Base-by-base conservation (phyloP, 495 filamentous ascomycete species). In the Penicillium roqueforti region DNA sequence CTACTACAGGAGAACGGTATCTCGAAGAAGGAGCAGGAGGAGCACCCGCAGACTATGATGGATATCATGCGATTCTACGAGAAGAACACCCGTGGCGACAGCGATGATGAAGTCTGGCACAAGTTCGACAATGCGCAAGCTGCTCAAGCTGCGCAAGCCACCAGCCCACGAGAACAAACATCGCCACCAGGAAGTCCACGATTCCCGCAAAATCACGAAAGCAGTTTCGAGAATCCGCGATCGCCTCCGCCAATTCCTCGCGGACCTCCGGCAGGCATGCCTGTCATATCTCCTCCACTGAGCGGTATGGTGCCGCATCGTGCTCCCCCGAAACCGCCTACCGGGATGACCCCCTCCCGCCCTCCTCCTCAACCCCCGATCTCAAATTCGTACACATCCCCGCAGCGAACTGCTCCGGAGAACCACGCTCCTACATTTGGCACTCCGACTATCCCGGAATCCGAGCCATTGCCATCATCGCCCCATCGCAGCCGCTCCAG, bases 11-110 rank as follows among this genome's bases (percentile, higher is more conserved):
- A 96, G 68, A 96, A 87, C 71, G 93, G 93, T 51, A 97, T 98
- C 61, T 88, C 92, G 4, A 89, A 96, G 74, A 91, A 90, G 71
- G 93, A 97, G 63, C 91, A 95, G 71, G 86, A 95, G 68, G 86
- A 95, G 70, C 89, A 98, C 63, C 93, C 93, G 1, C 90, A 97
- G 66, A 88, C 91, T 44, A 88, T 97, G 65, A 84, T 92, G 58
- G 88, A 98, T 66, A 91, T 98, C 65, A 89, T 98, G 71, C 86
- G 84, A 41, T 97, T 97, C 69, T 97, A 95, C 72, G 92, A 96
- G 63, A 92, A 96, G 68, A 95, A 89, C 57, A 85, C 87, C 11
- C 89, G 89, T 43, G 85, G 83, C 46, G 83, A 83, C 55, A 80
- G 74, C 48, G 88, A 95, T 54, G 92, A 97, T 66, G 87, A 88